phyloP scores from a whole-genome alignment of 1,284 basidiomycete species.

The Cutaneotrichosporon sp. region DNA sequence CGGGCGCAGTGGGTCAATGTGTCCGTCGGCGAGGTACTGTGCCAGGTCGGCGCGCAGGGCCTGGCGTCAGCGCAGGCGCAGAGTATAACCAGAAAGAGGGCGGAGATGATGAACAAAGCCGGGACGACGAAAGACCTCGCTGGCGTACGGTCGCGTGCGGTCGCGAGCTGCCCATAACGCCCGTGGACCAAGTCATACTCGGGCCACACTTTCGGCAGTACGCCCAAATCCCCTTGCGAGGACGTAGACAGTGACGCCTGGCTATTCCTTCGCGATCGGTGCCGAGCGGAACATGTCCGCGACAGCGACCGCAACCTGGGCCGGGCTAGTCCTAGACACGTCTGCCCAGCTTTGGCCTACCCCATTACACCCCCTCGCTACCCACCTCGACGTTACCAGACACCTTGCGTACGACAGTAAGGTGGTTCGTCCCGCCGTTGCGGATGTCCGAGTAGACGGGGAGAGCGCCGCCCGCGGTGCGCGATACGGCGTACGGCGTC shows the following conservation, averaged over 20 bases:
- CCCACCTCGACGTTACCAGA: slow-evolving; percentile 23
- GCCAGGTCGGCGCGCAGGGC: slow-evolving; percentile 30
- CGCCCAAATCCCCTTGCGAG: background rate
- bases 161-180: too few species aligned
- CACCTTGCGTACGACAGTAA: slow-evolving; percentile 32
- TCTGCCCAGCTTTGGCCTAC: too few species aligned
- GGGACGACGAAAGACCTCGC: background rate
- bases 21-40: slow-evolving; percentile 25
- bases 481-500: slow-evolving; percentile 16
- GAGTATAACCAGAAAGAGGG: background rate
- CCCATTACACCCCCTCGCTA: background rate
- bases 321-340: too few species aligned
- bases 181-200: too few species aligned
- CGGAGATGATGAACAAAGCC: background rate
- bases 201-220: too few species aligned
- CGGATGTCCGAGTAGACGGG: slow-evolving; percentile 38
- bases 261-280: too few species aligned
- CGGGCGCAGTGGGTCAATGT: slow-evolving; percentile 33
- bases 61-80: slow-evolving; percentile 11
- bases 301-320: too few species aligned
- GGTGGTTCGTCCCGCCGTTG: slow-evolving; percentile 24
- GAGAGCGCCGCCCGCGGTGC: slow-evolving; percentile 22
- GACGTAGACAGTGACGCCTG: background rate
- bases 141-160: too few species aligned
- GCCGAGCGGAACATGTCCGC: too few species aligned